A percentile compares a stretch with the other conserved stretches of the same genome.
Evolutionary conservation across 1,284 basidiomycete genomes (phyloP).

Genomic region (Phellinidium pouzarii): DNA sequence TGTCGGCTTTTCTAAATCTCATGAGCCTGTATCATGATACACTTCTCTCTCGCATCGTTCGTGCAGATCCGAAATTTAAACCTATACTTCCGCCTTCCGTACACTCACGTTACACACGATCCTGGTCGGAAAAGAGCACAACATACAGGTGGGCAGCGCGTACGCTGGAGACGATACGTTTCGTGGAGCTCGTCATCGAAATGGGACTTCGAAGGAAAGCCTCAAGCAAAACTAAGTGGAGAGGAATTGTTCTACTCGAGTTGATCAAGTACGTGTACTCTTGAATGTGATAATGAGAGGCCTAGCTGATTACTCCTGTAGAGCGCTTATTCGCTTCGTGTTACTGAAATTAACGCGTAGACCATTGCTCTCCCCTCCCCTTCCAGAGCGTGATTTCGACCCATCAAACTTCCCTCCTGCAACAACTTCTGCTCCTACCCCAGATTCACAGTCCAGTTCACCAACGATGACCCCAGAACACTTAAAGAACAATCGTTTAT

Average conservation of each 20-base stretch:
- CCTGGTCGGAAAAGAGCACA: conserved; percentile 65
- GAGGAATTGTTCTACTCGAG: conserved; percentile 69
- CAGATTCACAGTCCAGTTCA: conserved; percentile 45
- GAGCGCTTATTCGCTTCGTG: conserved; percentile 64
- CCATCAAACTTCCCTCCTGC: conserved; percentile 53
- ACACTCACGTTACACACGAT: conserved; percentile 76
- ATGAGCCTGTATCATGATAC: conserved; percentile 86
- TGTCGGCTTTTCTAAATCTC: conserved; percentile 66
- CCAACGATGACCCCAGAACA: conserved; percentile 62
- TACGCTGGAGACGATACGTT: conserved; percentile 66
- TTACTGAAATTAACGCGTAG: conserved; percentile 68
- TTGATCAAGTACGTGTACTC: conserved; percentile 57
- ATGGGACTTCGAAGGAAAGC: conserved; percentile 76
- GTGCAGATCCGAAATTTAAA: conserved; percentile 56
- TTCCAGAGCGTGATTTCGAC: conserved; percentile 84
- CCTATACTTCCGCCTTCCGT: conserved; percentile 61
- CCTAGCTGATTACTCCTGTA: conserved; percentile 28
- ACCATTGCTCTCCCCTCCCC: conserved; percentile 67
- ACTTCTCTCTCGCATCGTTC: conserved; percentile 61
- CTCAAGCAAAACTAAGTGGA: conserved; percentile 58
- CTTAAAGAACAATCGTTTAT: conserved; percentile 67
- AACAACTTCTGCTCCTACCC: conserved; percentile 50
- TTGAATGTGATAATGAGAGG: conserved; percentile 8
- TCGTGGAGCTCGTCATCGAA: conserved; percentile 77
- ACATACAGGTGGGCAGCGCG: conserved; percentile 74